Evolutionary conservation across 371 early-diverging fungal species (phyloP).

Genomic region (Mucor plumbeus): DNA sequence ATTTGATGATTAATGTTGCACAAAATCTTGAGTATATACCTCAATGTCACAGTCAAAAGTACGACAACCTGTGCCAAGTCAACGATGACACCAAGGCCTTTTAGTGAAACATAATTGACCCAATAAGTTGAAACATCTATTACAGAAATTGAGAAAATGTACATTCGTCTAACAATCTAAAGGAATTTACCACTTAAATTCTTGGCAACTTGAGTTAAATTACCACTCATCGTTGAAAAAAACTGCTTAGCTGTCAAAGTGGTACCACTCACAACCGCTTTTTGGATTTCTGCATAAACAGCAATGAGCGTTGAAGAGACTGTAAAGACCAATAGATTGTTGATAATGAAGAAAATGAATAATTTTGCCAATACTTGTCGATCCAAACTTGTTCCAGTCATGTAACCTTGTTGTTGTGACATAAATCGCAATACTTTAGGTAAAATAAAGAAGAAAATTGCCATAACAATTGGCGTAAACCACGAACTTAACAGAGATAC

Average conservation of each 20-base stretch:
- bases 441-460: slow-evolving; percentile 70
- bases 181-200: slow-evolving; percentile 35
- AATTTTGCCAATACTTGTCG: slow-evolving; percentile 75
- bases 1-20: background rate
- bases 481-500: slow-evolving; percentile 69
- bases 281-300: slow-evolving; percentile 53
- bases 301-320: slow-evolving; percentile 57
- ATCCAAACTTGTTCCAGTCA: slow-evolving; percentile 77
- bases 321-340: slow-evolving; percentile 71
- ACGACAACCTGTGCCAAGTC: slow-evolving; percentile 76
- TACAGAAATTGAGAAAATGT: background rate
- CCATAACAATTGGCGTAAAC: slow-evolving; percentile 75
- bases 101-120: slow-evolving; percentile 75
- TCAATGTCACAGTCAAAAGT: slow-evolving; percentile 58
- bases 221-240: slow-evolving; percentile 32
- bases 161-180: too few relatives aligned
- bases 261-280: slow-evolving; percentile 33
- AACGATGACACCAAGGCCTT: slow-evolving; percentile 65
- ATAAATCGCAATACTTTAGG: slow-evolving; percentile 72
- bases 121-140: slow-evolving; percentile 61
- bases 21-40: slow-evolving; percentile 29
- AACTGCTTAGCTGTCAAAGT: slow-evolving; percentile 27
- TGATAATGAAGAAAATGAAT: slow-evolving; percentile 78
- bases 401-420: slow-evolving; percentile 77
- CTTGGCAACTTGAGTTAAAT: slow-evolving; percentile 40